Evolutionary conservation across 495 filamentous ascomycete genomes (phyloP), one percentile per base, ranked within the genome.

Genomic region (Penicillium psychrofluorescens): DNA sequence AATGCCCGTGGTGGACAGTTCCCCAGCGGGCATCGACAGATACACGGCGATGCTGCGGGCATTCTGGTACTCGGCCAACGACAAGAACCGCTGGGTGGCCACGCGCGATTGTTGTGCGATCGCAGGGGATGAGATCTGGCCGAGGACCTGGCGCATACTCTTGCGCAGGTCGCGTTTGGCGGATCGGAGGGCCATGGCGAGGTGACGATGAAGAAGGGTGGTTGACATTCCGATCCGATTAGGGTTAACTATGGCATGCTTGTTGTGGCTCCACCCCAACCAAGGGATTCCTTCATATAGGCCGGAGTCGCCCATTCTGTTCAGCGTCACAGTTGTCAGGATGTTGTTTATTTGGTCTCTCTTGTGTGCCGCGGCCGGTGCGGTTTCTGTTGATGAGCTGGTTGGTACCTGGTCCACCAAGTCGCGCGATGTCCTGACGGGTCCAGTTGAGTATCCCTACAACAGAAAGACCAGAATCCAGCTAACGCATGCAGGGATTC

Each of bases 21-120:
- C 92, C 11, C 81, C 83, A 31, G 66, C 61, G 4, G 88, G 88
- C 90, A 98, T 98, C 10, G 92, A 95, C 13, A 98, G 71, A 60
- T 94, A 98, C 27, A 97, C 74, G 43, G 88, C 85, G 49, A 97
- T 77, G 22, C 80, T 73, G 44, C 76, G 75, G 28, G 90, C 88
- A 35, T 77, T 68, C 32, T 72, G 69, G 55, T 94, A 96, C 47
- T 83, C 76, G 9, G 78, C 67, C 38, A 80, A 59, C 11, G 74
- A 66, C n/a, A 81, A 62, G 29, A 95, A 59, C 9, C 71, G 70
- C 39, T 73, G 72, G 40, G 74, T 75, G 4, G 81, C 80, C 44
- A 62, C 62, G 40, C 60, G 53, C 44, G 86, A 90, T 72, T 95
- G 87, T 45, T 61, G 63, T 34, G 54, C 48, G 33, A 87, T 71